phyloP scores from a whole-genome alignment of 2,329 filamentous ascomycete genomes.

The Sporothrix variecibatus region DNA sequence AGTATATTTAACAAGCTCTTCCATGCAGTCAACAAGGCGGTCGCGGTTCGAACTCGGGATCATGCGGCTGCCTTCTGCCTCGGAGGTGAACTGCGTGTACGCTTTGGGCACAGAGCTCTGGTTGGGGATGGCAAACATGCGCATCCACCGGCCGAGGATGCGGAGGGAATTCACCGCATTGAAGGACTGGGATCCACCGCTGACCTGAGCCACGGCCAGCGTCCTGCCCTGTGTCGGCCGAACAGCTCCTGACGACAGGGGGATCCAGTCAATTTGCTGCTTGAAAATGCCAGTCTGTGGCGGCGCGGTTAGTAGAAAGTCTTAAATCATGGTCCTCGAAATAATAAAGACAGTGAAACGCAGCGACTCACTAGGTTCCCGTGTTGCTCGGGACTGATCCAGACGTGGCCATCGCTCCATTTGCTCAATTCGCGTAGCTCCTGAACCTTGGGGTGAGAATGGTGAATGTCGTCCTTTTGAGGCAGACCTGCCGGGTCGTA shows the following conservation, averaged over 20 bases:
- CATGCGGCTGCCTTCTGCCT: slow-evolving; percentile 47
- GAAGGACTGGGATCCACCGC: slow-evolving; percentile 66
- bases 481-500: slow-evolving; percentile 61
- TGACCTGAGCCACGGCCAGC: slow-evolving; percentile 62
- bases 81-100: slow-evolving; percentile 51
- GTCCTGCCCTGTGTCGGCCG: slow-evolving; percentile 68
- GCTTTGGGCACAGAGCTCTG: slow-evolving; percentile 65
- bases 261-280: slow-evolving; percentile 72
- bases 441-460: slow-evolving; percentile 60
- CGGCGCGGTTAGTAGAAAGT: neutral
- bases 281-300: slow-evolving; percentile 64
- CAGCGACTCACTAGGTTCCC: slow-evolving; percentile 54
- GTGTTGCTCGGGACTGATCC: slow-evolving; percentile 68
- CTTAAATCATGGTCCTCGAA: neutral
- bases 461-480: slow-evolving; percentile 63
- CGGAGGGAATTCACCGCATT: slow-evolving; percentile 68
- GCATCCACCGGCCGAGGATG: slow-evolving; percentile 68
- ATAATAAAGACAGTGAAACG: neutral
- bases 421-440: slow-evolving; percentile 61
- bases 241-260: slow-evolving; percentile 60
- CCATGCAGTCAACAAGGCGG: slow-evolving; percentile 66
- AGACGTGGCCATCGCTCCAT: slow-evolving; percentile 69
- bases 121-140: slow-evolving; percentile 68
- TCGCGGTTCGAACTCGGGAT: slow-evolving; percentile 59
- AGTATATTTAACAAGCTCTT: slow-evolving; percentile 70